A percentile compares a stretch with the other conserved stretches of the same genome.
These are phyloP conservation scores for Didymella glomerata DNA, from an alignment of 2,329 filamentous ascomycete species.

Conservation along the genomic window DNA sequence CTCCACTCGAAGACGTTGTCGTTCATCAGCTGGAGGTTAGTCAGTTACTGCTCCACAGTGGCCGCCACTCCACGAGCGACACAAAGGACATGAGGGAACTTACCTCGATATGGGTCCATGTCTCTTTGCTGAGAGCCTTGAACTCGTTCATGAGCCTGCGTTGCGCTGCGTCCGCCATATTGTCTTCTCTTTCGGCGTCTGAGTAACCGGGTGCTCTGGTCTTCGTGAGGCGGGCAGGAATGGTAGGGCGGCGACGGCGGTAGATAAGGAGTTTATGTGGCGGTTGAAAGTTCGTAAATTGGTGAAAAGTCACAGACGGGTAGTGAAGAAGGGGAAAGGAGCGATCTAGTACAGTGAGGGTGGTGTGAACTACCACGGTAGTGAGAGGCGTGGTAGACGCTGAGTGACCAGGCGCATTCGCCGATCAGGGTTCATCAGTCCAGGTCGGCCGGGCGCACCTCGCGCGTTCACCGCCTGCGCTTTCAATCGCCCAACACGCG, in stretches of 20 bases:
- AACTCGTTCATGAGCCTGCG: conserved; percentile 90
- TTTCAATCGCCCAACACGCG: conserved; percentile 20
- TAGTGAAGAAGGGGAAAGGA: conserved; percentile 19
- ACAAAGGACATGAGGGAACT: conserved; percentile 32
- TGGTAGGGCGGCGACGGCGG: conserved; percentile 9
- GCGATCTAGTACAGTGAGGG: conserved; percentile 14
- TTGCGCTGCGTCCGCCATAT: conserved; percentile 63
- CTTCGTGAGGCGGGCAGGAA: conserved; percentile 20
- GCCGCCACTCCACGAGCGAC: conserved; percentile 21
- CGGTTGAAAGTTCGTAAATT: conserved; percentile 2
- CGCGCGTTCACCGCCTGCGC: conserved; percentile 31
- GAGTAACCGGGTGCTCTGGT: conserved; percentile 18
- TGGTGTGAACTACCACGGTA: conserved; percentile 9
- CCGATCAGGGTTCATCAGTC: conserved; percentile 26
- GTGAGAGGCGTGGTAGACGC: conserved; percentile 16
- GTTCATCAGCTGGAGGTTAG: conserved; percentile 68
- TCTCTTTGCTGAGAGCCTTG: conserved; percentile 82
- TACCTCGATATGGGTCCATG: conserved; percentile 92
- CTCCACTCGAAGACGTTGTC: conserved; percentile 89
- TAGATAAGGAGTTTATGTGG: neutral
- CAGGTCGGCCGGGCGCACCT: conserved; percentile 26
- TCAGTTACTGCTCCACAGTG: conserved; percentile 33
- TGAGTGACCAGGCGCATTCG: conserved; percentile 33
- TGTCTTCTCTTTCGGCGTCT: conserved; percentile 19
- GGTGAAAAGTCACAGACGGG: conserved; percentile 23